Percentiles rank a stretch among this genome's conserved stretches.
phyloP scores from a whole-genome alignment of 176 grass and related monocot genomes.

The Guadua angustifolia region DNA sequence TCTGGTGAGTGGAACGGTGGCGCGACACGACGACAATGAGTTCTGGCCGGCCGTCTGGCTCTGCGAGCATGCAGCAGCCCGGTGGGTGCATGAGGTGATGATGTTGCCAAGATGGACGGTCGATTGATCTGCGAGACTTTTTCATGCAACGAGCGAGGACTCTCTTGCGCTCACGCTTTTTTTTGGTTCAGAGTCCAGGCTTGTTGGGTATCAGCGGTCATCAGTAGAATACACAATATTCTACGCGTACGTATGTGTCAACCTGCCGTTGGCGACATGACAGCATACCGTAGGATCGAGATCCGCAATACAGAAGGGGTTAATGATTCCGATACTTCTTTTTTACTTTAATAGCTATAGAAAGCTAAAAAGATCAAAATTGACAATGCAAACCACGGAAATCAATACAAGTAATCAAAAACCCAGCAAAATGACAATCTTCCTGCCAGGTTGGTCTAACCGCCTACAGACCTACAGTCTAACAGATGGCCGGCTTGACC shows the following conservation, averaged over 20 bases:
- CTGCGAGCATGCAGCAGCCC: neutral
- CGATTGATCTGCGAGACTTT: neutral
- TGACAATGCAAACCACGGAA: too few species aligned
- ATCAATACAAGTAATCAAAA: too few species aligned
- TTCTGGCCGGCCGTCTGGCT: neutral
- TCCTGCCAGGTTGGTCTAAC: too few species aligned
- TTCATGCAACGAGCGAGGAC: neutral
- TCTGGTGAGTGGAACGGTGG: neutral
- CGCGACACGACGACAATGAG: slow-evolving; percentile 24
- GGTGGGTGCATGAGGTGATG: slow-evolving; percentile 7
- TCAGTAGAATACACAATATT: slow-evolving; percentile 7
- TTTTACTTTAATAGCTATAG: too few species aligned
- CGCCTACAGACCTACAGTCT: too few species aligned
- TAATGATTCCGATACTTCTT: too few species aligned
- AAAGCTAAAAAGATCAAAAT: too few species aligned
- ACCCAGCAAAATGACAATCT: too few species aligned
- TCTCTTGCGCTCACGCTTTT: neutral
- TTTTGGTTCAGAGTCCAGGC: neutral
- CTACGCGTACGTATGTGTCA: slow-evolving; percentile 16
- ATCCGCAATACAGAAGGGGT: too few species aligned
- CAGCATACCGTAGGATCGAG: neutral
- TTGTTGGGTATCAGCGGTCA: neutral
- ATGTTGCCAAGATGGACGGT: neutral
- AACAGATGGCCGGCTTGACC: too few species aligned
- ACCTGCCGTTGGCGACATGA: neutral